Evolutionary conservation across 2,329 filamentous ascomycete genomes (phyloP).

Genomic region (Sporothrix protearum): DNA sequence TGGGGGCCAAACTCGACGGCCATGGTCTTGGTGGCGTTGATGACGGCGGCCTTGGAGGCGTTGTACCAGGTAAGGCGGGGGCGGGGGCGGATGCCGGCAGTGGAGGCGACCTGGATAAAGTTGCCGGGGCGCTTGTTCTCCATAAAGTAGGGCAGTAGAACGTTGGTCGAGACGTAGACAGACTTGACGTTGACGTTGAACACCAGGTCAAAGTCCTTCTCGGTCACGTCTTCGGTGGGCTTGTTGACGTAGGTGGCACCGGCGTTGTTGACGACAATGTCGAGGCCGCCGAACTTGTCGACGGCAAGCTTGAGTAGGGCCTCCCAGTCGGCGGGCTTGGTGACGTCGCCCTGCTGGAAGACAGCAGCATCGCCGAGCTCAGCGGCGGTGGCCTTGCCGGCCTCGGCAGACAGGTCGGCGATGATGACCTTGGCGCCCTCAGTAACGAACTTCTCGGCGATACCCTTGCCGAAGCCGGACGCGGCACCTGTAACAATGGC

Average conservation of each 20-base stretch:
- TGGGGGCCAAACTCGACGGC: slow-evolving; percentile 70
- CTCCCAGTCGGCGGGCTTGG: slow-evolving; percentile 52
- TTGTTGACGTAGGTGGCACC: slow-evolving; percentile 59
- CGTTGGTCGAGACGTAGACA: slow-evolving; percentile 58
- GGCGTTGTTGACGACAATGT: slow-evolving; percentile 61
- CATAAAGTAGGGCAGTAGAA: slow-evolving; percentile 59
- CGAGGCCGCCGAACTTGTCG: slow-evolving; percentile 49
- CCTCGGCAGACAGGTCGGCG: slow-evolving; percentile 49
- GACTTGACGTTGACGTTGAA: slow-evolving; percentile 68
- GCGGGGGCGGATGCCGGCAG: slow-evolving; percentile 58
- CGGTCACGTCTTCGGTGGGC: slow-evolving; percentile 60
- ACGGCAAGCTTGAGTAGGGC: slow-evolving; percentile 44
- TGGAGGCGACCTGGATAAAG: slow-evolving; percentile 65
- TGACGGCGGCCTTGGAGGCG: slow-evolving; percentile 63
- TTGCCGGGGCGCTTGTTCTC: slow-evolving; percentile 53
- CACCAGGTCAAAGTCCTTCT: slow-evolving; percentile 62
- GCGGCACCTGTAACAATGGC: slow-evolving; percentile 55
- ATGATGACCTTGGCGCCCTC: slow-evolving; percentile 30
- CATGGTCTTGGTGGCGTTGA: slow-evolving; percentile 55
- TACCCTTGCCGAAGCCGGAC: slow-evolving; percentile 55
- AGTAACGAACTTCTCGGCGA: slow-evolving; percentile 40
- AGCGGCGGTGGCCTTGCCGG: slow-evolving; percentile 43
- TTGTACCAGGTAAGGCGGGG: slow-evolving; percentile 68
- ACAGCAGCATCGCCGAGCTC: slow-evolving; percentile 40
- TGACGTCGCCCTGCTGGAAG: slow-evolving; percentile 50